Conservation (phyloP, 257 asterid species). For the Eustoma russellianum region DNA sequence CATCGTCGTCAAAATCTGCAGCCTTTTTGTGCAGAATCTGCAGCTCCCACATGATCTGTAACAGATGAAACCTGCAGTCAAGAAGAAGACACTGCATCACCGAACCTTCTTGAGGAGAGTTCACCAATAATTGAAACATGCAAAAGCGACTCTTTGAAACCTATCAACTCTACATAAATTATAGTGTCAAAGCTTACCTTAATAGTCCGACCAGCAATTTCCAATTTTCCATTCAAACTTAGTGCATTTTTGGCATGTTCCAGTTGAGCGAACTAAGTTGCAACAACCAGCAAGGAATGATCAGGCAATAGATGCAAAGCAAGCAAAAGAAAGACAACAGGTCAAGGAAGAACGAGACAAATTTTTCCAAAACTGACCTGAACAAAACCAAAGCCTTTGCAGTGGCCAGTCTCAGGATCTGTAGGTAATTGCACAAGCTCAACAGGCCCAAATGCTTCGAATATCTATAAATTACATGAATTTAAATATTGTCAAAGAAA, state of each 20-base stretch:
- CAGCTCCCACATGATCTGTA: constrained; percentile 74
- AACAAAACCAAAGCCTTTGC: constrained; percentile 99
- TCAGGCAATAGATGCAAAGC: neutral
- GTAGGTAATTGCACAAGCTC: constrained; percentile 98
- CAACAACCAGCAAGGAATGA: constrained; percentile 9
- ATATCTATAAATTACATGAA: constrained; percentile 40
- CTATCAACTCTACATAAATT: neutral
- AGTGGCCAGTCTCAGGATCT: constrained; percentile 97
- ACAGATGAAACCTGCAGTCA: constrained; percentile 80
- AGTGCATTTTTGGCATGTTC: constrained; percentile 97
- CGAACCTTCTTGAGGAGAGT: neutral
- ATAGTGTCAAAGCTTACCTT: constrained; percentile 41
- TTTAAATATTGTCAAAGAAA: constrained; percentile 1
- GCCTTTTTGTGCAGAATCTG: constrained; percentile 88
- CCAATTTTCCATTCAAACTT: constrained; percentile 85
- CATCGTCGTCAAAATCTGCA: constrained; percentile 98
- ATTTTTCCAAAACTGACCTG: constrained; percentile 56
- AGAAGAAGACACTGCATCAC: constrained; percentile 7
- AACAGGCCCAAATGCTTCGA: constrained; percentile 97
- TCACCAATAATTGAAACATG: neutral
- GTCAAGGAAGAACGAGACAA: neutral
- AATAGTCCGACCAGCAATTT: constrained; percentile 92
- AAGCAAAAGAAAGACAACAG: neutral
- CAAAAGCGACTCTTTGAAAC: neutral
- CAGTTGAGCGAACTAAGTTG: constrained; percentile 60